Conservation (phyloP, 2,329 filamentous ascomycete genomes). For the Pyrenochaeta sp. region DNA sequence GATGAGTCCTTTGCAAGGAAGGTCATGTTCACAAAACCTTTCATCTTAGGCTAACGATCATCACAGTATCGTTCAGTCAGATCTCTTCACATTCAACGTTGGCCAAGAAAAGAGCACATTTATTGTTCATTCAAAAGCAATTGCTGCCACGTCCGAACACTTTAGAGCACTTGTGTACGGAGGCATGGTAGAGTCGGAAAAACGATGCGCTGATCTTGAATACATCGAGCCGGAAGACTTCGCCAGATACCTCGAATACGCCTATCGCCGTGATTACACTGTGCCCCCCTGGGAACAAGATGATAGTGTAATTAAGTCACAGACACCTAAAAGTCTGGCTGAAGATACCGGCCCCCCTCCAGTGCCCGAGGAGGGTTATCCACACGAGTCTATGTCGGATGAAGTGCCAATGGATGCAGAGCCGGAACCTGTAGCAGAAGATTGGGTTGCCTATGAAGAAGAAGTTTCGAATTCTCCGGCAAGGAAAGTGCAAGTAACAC, state of each 20-base stretch:
- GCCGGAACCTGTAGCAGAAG: no score
- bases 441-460: no score
- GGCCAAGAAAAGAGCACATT: constrained; percentile 26
- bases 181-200: constrained; percentile 27
- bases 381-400: no score
- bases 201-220: constrained; percentile 14
- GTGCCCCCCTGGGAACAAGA: constrained; percentile 13
- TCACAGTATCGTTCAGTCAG: constrained; percentile 25
- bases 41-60: background rate
- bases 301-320: background rate
- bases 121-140: constrained; percentile 26
- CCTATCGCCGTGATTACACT: constrained; percentile 34
- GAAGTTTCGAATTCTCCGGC: no score
- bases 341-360: no score
- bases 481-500: background rate
- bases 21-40: background rate
- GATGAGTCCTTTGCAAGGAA: constrained; percentile 19
- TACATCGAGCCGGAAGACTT: constrained; percentile 35
- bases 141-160: constrained; percentile 25
- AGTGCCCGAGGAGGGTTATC: no score
- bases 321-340: no score
- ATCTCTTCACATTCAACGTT: constrained; percentile 34
- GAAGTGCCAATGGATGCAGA: no score
- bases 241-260: constrained; percentile 36
- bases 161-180: constrained; percentile 33